Evolutionary conservation across 495 filamentous ascomycete genomes (phyloP), one percentile per base, ranked within the genome.

Genomic region (Lophiotrema nucula): DNA sequence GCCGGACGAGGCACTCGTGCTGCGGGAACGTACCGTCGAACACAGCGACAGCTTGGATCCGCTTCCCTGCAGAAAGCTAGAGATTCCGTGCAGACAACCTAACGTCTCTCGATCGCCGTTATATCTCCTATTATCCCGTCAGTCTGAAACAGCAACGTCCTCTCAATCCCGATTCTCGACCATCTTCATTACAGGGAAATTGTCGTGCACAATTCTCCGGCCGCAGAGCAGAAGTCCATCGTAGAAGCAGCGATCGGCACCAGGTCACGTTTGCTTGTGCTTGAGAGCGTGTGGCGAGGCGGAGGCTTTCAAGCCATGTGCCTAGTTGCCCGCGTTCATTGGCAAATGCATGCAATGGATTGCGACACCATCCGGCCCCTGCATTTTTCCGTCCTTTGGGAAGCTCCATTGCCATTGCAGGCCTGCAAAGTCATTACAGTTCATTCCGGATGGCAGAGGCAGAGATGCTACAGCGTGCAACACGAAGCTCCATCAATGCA

Each of bases 161-260:
- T n/a, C n/a, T n/a, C n/a, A n/a, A n/a, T n/a, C n/a, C n/a, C n/a
- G n/a, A 10, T 11, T 24, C 6, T 3, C 22, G 51, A 24, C 21
- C 12, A 44, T 44, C 51, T 4, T 54, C 51, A 54, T 54, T 31
- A 44, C 39, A 22, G 26, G 15, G 51, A 53, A 19, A 54, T 44
- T 54, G 48, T 22, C 15, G 18, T 15, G 8, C 4, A 31, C 4
- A 38, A 38, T 16, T 49, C 46, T 49, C 46, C 12, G 27, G 13
- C 48, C 3, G 33, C 18, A 18, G 48, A 38, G 48, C 31, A 41
- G 48, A 33, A 24, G 48, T 41, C 41, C 31, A 22, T 21, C 33
- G 47, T 27, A 47, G 18, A 47, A 12, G 39, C 39, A 43, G 6
- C 6, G 19, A 12, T 43, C 10, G 8, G 31, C 8, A 8, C 31